These are phyloP conservation scores for Fraxinus anomala DNA, from an alignment of 257 asterid species.

Conservation along the genomic window DNA sequence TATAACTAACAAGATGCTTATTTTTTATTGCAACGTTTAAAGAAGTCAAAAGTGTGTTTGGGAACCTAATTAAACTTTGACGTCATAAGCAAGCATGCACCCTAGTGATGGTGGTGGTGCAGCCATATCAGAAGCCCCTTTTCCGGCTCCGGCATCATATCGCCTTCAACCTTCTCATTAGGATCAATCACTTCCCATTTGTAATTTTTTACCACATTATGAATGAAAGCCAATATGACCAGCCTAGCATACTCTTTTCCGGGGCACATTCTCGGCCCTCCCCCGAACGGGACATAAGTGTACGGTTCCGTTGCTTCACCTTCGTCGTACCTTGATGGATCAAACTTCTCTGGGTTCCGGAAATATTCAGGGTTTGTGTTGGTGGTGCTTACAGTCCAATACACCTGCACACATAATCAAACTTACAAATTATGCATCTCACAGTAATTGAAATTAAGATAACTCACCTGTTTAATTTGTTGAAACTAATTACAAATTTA, in stretches of 20 bases:
- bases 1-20: neutral
- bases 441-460: too few species aligned
- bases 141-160: slow-evolving; percentile 77
- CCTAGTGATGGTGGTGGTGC: slow-evolving; percentile 18
- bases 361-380: slow-evolving; percentile 55
- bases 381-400: slow-evolving; percentile 68
- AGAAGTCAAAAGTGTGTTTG: neutral
- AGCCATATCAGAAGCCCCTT: slow-evolving; percentile 64
- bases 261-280: slow-evolving; percentile 81
- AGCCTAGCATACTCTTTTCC: slow-evolving; percentile 78
- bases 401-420: slow-evolving; percentile 39
- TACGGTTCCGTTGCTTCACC: slow-evolving; percentile 50
- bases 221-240: slow-evolving; percentile 56
- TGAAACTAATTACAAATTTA: too few species aligned
- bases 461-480: too few species aligned
- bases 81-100: neutral
- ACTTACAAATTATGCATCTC: neutral
- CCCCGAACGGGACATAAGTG: slow-evolving; percentile 65
- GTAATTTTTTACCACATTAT: slow-evolving; percentile 53
- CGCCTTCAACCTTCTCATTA: slow-evolving; percentile 64
- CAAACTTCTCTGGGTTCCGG: slow-evolving; percentile 54
- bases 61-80: neutral
- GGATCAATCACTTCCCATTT: slow-evolving; percentile 64
- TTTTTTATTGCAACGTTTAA: too few species aligned
- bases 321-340: slow-evolving; percentile 65